These are phyloP conservation scores for Myriosclerotinia curreyana DNA, from an alignment of 2,329 filamentous ascomycete species.

Conservation along the genomic window DNA sequence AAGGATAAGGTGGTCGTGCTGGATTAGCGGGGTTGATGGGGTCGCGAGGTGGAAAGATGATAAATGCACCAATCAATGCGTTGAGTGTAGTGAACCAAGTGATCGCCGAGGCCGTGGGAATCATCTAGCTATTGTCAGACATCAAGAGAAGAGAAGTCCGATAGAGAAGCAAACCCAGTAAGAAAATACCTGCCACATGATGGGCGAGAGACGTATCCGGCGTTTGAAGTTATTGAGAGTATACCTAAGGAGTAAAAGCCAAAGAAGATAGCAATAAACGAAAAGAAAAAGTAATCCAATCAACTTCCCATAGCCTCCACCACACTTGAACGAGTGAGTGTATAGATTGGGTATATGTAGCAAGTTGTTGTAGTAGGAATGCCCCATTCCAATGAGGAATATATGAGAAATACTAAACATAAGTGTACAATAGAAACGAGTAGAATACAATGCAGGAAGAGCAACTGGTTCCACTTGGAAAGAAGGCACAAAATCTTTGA, in stretches of 20 bases:
- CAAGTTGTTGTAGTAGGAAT: not conserved
- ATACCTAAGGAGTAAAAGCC: not conserved
- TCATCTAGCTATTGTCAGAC: constrained; percentile 38
- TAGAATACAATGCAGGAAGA: constrained; percentile 2
- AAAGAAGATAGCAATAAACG: not conserved
- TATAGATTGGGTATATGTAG: not conserved
- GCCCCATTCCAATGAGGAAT: not conserved
- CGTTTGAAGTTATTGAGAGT: not conserved
- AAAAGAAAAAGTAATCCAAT: not conserved
- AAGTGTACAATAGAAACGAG: not conserved
- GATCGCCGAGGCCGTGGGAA: constrained; percentile 15
- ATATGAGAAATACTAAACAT: not conserved
- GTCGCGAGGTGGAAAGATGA: constrained; percentile 17
- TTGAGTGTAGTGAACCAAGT: constrained; percentile 19
- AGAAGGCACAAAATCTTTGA: not conserved
- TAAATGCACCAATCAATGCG: constrained; percentile 1
- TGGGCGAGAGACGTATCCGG: not conserved
- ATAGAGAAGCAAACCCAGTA: constrained; percentile 36
- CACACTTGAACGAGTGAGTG: not conserved
- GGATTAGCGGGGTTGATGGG: not conserved
- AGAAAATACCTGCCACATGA: constrained; percentile 42
- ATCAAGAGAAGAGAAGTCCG: constrained; percentile 50
- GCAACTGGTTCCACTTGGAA: constrained; percentile 7
- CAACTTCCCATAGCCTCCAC: not conserved
- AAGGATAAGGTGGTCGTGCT: constrained; percentile 55